Evolutionary conservation across 306 rosid genomes (phyloP).

Genomic region (Oxytropis ochrocephala): DNA sequence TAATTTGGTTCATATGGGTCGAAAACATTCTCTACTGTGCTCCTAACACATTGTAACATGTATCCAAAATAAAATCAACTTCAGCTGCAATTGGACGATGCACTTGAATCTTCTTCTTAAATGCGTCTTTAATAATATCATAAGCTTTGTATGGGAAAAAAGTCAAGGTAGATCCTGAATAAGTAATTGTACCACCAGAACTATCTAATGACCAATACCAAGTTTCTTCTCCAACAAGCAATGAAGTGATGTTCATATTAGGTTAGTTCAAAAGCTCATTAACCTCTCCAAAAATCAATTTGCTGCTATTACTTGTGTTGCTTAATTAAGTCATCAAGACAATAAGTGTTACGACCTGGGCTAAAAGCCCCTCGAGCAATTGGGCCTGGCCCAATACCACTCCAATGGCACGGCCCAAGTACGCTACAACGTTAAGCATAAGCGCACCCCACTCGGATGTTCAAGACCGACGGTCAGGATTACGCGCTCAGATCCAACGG

Average conservation of each 20-base stretch:
- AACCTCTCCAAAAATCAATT: constrained; percentile 61
- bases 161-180: constrained; percentile 71
- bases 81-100: constrained; percentile 15
- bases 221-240: constrained; percentile 41
- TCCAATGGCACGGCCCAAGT: no score
- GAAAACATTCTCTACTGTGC: constrained; percentile 54
- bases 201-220: constrained; percentile 46
- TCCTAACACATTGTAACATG: constrained; percentile 70
- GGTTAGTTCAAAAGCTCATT: constrained; percentile 35
- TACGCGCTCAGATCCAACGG: no score
- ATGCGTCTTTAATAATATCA: constrained; percentile 45
- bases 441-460: no score
- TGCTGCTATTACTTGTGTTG: constrained; percentile 52
- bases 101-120: constrained; percentile 38
- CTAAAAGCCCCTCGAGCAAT: no score
- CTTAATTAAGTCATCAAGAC: constrained; percentile 65
- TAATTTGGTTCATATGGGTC: constrained; percentile 45
- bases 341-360: no score
- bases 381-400: no score
- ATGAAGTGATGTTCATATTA: constrained; percentile 49
- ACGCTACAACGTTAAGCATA: no score
- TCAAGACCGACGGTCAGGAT: no score
- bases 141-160: constrained; percentile 58
- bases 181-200: constrained; percentile 72
- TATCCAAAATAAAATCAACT: constrained; percentile 39